Base-by-base conservation (phyloP, 768 basidiomycete species). In the Agaricus sinodeliciosus region DNA sequence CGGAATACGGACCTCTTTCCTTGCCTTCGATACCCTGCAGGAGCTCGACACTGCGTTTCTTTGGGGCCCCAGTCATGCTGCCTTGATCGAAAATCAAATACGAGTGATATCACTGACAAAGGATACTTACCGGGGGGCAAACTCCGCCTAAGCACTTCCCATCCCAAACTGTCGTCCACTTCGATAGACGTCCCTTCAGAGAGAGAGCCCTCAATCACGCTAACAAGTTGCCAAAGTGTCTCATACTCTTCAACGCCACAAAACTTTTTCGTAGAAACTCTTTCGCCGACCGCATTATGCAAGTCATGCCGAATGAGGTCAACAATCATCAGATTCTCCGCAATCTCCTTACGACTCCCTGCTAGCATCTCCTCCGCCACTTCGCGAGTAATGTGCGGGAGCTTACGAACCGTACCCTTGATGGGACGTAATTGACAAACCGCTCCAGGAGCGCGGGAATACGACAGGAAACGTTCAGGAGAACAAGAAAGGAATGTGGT, bases 301-400 rank as follows among this genome's bases (percentile, higher is more conserved):
- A 98, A 72, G 68, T 98, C 94, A 58, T 96, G 90, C 31, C 93
- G 82, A 61, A 95, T 95, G 44, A 98, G 80, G 65, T 97, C 94
- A 22, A 96, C 94, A 57, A 98, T 96, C 94, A 98, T 97, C 52
- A 98, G 69, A 64, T 98, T 98, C 72, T 97, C 94, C 0, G 94
- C 94, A 1, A 94, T 82, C 67, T 98, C 94, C 65, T 98, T 98
- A 40, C 71, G 73, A 65, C 79, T 87, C 4, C 85, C 84, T 12
- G 72, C 73, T 52, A 87, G 67, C 12, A 76, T 65, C 66, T 82
- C 59, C 60, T 86, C 82, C n/a, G 85, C 85, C 44, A 81, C 77
- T 50, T 76, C 80, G 25, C 80, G 80, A 15, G 78, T 84, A 53
- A 85, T 74, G 7, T 72, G 73, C 6, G 84, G 81, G 3, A 72